Evolutionary conservation across 345 rosid species (phyloP).

Genomic region (thale cress (Arabidopsis thaliana)): TAIR10.1 NC_003070.9:19504501-19505000

Average conservation of each 20-base stretch:
- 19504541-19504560: conserved; percentile 97
- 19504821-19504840: not conserved
- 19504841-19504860: conserved; percentile 5
- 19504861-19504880: not conserved
- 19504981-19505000: conserved; percentile 66
- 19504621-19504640: conserved; percentile 1
- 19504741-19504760: conserved; percentile 98
- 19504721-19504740: conserved; percentile 98
- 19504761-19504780: conserved; percentile 85
- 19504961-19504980: conserved; percentile 74
- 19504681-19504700: conserved; percentile 78
- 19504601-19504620: conserved; percentile 61
- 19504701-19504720: conserved; percentile 98
- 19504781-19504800: conserved; percentile 82
- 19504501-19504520: conserved; percentile 81
- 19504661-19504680: conserved; percentile 25
- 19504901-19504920: not conserved
- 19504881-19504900: not conserved
- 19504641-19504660: conserved; percentile 7
- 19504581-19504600: conserved; percentile 96
- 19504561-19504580: conserved; percentile 95
- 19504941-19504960: conserved; percentile 44
- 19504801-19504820: not conserved
- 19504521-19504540: conserved; percentile 99
- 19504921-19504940: conserved; percentile 5